Evolutionary conservation across 306 rosid genomes (phyloP).

Genomic region (Casuarina equisetifolia): DNA sequence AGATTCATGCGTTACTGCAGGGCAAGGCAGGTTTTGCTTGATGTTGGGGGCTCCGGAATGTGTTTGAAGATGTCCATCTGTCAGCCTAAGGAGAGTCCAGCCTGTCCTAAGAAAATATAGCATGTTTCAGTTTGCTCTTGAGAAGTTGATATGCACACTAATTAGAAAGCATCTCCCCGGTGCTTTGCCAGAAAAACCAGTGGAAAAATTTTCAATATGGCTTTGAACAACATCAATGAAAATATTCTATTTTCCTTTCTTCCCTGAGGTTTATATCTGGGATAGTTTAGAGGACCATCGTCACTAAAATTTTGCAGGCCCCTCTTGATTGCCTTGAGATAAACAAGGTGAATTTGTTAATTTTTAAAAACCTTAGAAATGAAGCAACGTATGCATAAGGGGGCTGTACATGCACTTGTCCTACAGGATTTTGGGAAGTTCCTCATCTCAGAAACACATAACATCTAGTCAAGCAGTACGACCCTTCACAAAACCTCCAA

Average conservation of each 20-base stretch:
- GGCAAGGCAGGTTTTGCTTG: neutral
- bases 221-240: neutral
- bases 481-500: neutral
- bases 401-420: neutral
- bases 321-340: neutral
- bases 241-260: neutral
- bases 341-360: neutral
- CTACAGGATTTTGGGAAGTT: neutral
- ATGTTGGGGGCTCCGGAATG: neutral
- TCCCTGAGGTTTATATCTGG: neutral
- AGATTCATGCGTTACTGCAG: neutral
- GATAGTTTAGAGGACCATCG: neutral
- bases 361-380: neutral
- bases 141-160: neutral
- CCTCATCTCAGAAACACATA: neutral
- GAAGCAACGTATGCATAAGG: neutral
- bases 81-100: neutral
- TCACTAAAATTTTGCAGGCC: neutral
- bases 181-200: neutral
- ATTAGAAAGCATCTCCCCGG: neutral
- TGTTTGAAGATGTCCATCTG: neutral
- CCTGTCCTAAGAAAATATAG: neutral
- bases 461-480: neutral
- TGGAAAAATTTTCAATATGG: neutral
- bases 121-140: neutral